These are phyloP conservation scores for Apophysomyces elegans DNA, from an alignment of 371 early-diverging fungal species.

Conservation along the genomic window DNA sequence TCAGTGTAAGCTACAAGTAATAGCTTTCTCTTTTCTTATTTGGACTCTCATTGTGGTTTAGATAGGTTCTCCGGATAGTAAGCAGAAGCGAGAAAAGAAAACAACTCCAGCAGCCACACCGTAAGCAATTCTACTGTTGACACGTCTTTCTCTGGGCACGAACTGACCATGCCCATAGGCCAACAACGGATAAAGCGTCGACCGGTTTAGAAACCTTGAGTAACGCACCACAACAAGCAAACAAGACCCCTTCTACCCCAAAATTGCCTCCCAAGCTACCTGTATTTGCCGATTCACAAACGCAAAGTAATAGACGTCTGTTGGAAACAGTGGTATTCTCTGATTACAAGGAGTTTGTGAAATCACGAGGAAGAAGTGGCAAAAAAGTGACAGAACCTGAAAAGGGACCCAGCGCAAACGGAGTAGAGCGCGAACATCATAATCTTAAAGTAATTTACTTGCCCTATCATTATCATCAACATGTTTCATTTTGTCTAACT, in stretches of 20 bases:
- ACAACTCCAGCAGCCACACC: conserved; percentile 12
- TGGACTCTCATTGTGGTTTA: background rate
- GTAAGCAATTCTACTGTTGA: conserved; percentile 5
- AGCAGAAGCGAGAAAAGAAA: background rate
- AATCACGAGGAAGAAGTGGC: conserved; percentile 1
- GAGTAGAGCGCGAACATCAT: background rate
- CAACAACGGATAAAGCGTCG: background rate
- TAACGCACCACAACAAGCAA: background rate
- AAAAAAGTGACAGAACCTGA: background rate
- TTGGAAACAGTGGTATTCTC: background rate
- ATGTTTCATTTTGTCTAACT: background rate
- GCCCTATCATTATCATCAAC: background rate
- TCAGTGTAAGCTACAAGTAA: conserved; percentile 19
- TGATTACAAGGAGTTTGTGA: conserved; percentile 3
- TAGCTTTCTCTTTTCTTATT: background rate
- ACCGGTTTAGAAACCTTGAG: conserved; percentile 7
- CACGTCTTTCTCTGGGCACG: background rate
- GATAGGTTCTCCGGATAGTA: background rate
- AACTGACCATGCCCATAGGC: background rate
- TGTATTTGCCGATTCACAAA: background rate
- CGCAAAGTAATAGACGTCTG: background rate
- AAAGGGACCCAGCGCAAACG: background rate
- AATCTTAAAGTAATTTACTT: background rate
- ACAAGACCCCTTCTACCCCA: background rate
- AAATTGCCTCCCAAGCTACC: background rate